Evolutionary conservation across 768 basidiomycete genomes (phyloP), one percentile per base, ranked within the genome.

Genomic region (Megacollybia marginata): DNA sequence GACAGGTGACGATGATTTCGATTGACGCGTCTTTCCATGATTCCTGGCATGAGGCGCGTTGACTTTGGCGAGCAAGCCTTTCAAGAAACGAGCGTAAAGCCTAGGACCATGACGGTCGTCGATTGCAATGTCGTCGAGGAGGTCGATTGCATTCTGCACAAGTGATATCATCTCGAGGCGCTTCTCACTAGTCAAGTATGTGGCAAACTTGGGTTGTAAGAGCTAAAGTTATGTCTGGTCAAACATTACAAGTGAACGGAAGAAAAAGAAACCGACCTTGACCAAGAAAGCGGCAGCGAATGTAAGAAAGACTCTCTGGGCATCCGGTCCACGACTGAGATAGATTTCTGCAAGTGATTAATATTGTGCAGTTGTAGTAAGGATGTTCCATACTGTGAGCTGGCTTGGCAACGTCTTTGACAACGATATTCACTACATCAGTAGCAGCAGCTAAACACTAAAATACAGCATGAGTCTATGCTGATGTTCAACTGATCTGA

Each of bases 211-310:
- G 4, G 85, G 88, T 66, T 87, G 86, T 11, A 92, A 71, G n/a
- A 91, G 74, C 83, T 85, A 53, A n/a, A n/a, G 13, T 23, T 44
- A 46, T 33, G 52, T 44, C 54, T 36, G 23, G 36, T 23, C 40
- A 9, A 15, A 43, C n/a, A n/a, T 38, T 19, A 5, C n/a, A 36
- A 13, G 16, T 31, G 47, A 48, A 28, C 6, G 20, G 28, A 46
- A 33, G 23, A 28, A 28, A 6, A 28, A 3, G 23, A 28, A 28
- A 38, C 65, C 45, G 59, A 83, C 85, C 73, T 92, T 91, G 54
- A 92, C 75, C 13, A 92, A 70, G 70, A 92, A 92, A 2, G 88
- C 83, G 9, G 83, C 80, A 9, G 89, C 88, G 54, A 90, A 91
- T 0, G 83, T 87, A 20, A 82, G 74, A 56, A 91, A 88, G 9